These are phyloP conservation scores for Ophiostoma fasciatum DNA, from an alignment of 2,329 filamentous ascomycete species.

Conservation along the genomic window DNA sequence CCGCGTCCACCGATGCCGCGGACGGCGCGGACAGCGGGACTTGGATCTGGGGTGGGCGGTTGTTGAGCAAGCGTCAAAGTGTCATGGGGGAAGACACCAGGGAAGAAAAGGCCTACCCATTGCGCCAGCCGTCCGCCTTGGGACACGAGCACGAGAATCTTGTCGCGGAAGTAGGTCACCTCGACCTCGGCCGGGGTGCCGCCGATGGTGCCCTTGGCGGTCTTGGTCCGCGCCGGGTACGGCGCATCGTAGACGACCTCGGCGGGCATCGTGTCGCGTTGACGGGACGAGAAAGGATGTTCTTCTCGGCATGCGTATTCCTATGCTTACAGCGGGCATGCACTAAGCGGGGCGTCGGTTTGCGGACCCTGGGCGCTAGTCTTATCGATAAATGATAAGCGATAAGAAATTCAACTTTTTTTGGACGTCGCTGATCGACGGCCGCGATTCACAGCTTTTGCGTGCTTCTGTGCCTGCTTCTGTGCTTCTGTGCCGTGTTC, in stretches of 20 bases:
- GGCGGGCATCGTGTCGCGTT: too few species aligned
- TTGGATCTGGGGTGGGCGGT: slow-evolving; percentile 60
- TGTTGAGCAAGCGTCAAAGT: too few species aligned
- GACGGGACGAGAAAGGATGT: too few species aligned
- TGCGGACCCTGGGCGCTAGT: too few species aligned
- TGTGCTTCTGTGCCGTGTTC: not conserved
- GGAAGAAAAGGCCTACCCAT: slow-evolving; percentile 56
- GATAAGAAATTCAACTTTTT: too few species aligned
- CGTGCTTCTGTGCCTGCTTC: not conserved
- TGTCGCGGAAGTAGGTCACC: slow-evolving; percentile 67
- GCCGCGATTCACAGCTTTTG: too few species aligned
- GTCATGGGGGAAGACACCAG: too few species aligned
- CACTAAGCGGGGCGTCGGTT: too few species aligned
- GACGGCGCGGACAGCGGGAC: slow-evolving; percentile 60
- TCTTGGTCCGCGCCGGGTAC: slow-evolving; percentile 39
- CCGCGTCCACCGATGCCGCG: slow-evolving; percentile 47
- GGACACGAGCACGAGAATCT: slow-evolving; percentile 76
- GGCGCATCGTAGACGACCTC: slow-evolving; percentile 32
- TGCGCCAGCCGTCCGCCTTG: slow-evolving; percentile 77
- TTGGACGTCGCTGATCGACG: too few species aligned
- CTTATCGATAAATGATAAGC: not conserved
- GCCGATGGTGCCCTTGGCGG: slow-evolving; percentile 46
- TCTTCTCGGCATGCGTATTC: too few species aligned
- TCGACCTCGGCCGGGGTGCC: slow-evolving; percentile 58
- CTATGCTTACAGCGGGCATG: too few species aligned